Conservation (phyloP, 495 filamentous ascomycete genomes). For the Umbilicaria muhlenbergii region DNA sequence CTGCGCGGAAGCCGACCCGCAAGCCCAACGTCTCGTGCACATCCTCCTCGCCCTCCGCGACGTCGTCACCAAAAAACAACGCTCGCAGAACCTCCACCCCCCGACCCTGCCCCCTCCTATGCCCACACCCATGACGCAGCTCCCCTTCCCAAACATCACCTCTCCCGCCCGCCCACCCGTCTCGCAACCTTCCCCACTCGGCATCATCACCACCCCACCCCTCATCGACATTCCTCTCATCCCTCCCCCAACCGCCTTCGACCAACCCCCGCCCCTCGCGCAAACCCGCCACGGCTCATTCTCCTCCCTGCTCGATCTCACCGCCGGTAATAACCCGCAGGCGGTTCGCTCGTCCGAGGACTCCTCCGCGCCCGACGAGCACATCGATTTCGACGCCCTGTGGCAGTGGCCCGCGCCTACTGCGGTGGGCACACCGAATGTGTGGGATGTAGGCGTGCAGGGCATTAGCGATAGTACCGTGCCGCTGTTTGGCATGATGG, state of each 20-base stretch:
- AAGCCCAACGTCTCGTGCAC: slow-evolving; percentile 46
- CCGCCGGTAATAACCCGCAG: slow-evolving; percentile 27
- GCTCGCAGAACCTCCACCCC: slow-evolving; percentile 22
- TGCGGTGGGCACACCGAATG: no score
- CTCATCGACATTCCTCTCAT: slow-evolving; percentile 19
- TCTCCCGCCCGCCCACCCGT: neutral
- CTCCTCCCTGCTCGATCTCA: slow-evolving; percentile 33
- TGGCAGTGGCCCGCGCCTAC: slow-evolving; percentile 28
- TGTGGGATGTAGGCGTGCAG: no score
- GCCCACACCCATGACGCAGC: neutral
- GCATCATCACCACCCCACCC: slow-evolving; percentile 20
- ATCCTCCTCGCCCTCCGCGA: slow-evolving; percentile 46
- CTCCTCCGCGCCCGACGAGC: slow-evolving; percentile 24
- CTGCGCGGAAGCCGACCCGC: slow-evolving; percentile 46
- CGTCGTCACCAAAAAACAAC: slow-evolving; percentile 32
- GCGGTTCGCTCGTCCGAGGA: slow-evolving; percentile 24
- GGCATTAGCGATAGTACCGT: no score
- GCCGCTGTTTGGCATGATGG: no score
- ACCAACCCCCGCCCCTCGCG: slow-evolving; percentile 17
- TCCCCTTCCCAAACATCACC: slow-evolving; percentile 4
- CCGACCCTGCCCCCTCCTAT: slow-evolving; percentile 21
- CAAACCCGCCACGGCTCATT: slow-evolving; percentile 17
- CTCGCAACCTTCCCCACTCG: slow-evolving; percentile 4
- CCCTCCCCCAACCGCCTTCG: slow-evolving; percentile 9
- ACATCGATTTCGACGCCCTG: slow-evolving; percentile 39